Percentiles rank a stretch among this genome's conserved stretches.
Evolutionary conservation across 176 grass and related monocot species (phyloP).

Genomic region (Aegilops tauschii): DNA sequence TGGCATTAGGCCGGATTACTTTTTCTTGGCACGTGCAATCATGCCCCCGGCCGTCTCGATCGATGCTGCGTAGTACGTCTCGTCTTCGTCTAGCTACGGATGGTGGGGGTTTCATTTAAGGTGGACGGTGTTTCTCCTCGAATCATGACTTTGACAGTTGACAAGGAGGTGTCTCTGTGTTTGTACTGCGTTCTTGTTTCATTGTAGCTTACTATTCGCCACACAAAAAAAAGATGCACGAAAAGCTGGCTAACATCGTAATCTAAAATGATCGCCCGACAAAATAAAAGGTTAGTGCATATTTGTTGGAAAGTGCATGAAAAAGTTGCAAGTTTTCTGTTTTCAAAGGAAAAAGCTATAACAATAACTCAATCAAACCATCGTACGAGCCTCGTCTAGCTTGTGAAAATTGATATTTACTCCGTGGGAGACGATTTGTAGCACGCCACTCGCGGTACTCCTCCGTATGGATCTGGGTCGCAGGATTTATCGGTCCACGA

Average conservation of each 20-base stretch:
- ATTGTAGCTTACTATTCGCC: background rate
- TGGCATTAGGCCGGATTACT: background rate
- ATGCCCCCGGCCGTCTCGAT: background rate
- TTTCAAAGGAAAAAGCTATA: too few relatives aligned
- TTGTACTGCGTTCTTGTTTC: background rate
- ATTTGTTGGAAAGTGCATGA: too few relatives aligned
- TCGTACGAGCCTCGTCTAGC: too few relatives aligned
- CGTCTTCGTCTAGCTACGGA: background rate
- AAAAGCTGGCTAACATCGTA: background rate
- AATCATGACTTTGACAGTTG: background rate
- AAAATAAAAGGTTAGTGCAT: background rate
- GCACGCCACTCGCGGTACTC: too few relatives aligned
- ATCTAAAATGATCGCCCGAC: background rate
- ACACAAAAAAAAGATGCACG: background rate
- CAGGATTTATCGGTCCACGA: too few relatives aligned
- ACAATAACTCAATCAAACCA: too few relatives aligned
- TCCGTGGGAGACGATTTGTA: too few relatives aligned
- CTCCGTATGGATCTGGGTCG: too few relatives aligned
- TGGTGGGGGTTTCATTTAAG: background rate
- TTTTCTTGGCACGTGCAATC: background rate
- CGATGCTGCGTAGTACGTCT: background rate
- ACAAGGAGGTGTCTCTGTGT: background rate
- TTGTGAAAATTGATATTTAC: too few relatives aligned
- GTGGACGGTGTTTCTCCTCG: background rate
- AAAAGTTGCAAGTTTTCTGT: too few relatives aligned